Base-by-base conservation (phyloP, 352 stramenopile species). In the Pythium rhizo-oryzae region DNA sequence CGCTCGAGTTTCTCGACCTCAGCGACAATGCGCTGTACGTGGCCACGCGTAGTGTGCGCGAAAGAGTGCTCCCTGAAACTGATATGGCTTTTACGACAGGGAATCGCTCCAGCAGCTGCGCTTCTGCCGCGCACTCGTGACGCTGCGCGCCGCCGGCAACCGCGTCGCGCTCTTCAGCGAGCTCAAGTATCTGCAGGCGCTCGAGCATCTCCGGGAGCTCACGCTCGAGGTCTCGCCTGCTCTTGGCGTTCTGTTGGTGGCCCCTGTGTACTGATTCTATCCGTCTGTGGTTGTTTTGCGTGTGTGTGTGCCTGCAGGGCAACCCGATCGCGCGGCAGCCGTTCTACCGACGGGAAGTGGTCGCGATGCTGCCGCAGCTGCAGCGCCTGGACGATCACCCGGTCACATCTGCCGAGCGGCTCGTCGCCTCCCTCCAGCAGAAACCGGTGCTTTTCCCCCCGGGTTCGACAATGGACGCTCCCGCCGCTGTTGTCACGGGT, bases 281-380 rank as follows among this genome's bases (percentile, higher is more conserved):
- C 11, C 6, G 33, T 46, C 21, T 54, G 7, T 56, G n/a, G 28
- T 18, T 64, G n/a, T n/a, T n/a, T n/a, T n/a, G n/a, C n/a, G n/a
- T n/a, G n/a, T n/a, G n/a, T n/a, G n/a, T n/a, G n/a, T 19, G 8
- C 11, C 11, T 41, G 11, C 33, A 91, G 68, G 80, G 75, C 6
- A 93, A 93, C 18, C 79, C 83, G 11, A 76, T 93, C 25, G 77
- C 80, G 0, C n/a, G 49, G 18, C 30, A 71, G 4, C 16, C 69
- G 2, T 72, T 63, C 15, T 91, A 90, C 54, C 75, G 85, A 0
- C 74, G 76, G 8, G 79, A 91, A 19, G 79, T 87, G 49, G 69
- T 91, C 30, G 49, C 61, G 7, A 79, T 87, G 79, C 72, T 93
- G 49, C 83, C 81, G 23, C 74, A 81, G 19, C 72, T 93, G 19